Evolutionary conservation across 2,329 filamentous ascomycete species (phyloP).

Genomic region (Ascochyta clinopodiicola): DNA sequence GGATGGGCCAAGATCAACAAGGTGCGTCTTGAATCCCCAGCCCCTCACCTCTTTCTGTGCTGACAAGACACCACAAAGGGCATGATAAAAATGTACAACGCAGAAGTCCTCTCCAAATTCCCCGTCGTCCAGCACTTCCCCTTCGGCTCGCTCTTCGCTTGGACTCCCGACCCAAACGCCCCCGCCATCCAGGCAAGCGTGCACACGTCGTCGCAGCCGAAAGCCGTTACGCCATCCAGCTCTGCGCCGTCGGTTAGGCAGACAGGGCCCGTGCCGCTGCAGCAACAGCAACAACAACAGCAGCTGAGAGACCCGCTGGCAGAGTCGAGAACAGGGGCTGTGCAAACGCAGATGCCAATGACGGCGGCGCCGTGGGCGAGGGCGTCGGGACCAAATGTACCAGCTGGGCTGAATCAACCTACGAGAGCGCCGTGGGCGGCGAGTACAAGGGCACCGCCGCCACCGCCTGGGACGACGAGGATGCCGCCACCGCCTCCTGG

Average conservation of each 20-base stretch:
- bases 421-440: slow-evolving; percentile 42
- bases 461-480: too few species aligned
- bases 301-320: slow-evolving; percentile 35
- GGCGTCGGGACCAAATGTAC: slow-evolving; percentile 14
- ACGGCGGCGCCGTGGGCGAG: slow-evolving; percentile 19
- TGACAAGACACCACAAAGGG: slow-evolving; percentile 60
- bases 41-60: not conserved
- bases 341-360: not conserved
- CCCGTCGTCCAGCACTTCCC: slow-evolving; percentile 94
- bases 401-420: slow-evolving; percentile 41
- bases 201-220: slow-evolving; percentile 47
- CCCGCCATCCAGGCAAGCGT: slow-evolving; percentile 38
- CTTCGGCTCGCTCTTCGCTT: slow-evolving; percentile 58
- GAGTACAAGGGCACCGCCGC: slow-evolving; percentile 20
- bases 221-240: slow-evolving; percentile 25
- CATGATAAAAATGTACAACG: slow-evolving; percentile 99
- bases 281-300: slow-evolving; percentile 10
- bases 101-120: slow-evolving; percentile 94
- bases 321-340: slow-evolving; percentile 14
- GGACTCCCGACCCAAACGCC: slow-evolving; percentile 55
- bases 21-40: slow-evolving; percentile 27
- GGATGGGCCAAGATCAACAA: slow-evolving; percentile 98
- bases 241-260: slow-evolving; percentile 28
- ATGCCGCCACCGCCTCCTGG: slow-evolving; percentile 4
- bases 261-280: slow-evolving; percentile 4